These are phyloP conservation scores for Daldinia eschscholtzii DNA, from an alignment of 2,329 filamentous ascomycete species.

Conservation along the genomic window DNA sequence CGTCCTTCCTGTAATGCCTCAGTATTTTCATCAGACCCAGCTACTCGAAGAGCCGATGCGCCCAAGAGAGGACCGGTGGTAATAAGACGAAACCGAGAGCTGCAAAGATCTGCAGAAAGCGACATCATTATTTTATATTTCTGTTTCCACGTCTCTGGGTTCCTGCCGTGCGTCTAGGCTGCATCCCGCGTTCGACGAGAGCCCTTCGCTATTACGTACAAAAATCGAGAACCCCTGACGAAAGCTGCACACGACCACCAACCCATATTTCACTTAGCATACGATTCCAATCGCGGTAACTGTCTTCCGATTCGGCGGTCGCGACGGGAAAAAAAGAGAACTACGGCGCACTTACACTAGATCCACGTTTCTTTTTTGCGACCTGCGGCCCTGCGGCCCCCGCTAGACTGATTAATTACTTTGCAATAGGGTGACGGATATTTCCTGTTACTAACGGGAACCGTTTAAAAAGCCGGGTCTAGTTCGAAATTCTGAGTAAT, in stretches of 20 bases:
- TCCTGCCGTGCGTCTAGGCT: conserved; percentile 42
- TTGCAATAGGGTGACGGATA: conserved; percentile 38
- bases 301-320: conserved; percentile 37
- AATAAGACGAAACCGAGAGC: conserved; percentile 5
- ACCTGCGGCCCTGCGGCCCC: conserved; percentile 15
- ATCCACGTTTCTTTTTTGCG: conserved; percentile 38
- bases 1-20: conserved; percentile 37
- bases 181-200: conserved; percentile 40
- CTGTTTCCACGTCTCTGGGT: conserved; percentile 46
- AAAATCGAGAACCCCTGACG: conserved; percentile 44
- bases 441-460: conserved; percentile 44
- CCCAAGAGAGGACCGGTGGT: conserved; percentile 29
- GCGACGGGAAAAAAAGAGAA: conserved; percentile 27
- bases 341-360: conserved; percentile 12
- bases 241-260: conserved; percentile 37
- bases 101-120: conserved; percentile 20
- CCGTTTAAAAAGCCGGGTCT: conserved; percentile 37
- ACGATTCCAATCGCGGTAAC: conserved; percentile 38
- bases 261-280: conserved; percentile 35
- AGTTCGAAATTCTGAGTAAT: conserved; percentile 41
- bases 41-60: conserved; percentile 40
- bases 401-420: conserved; percentile 34
- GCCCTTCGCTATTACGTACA: conserved; percentile 48
- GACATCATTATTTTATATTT: conserved; percentile 44
- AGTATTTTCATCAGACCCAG: conserved; percentile 32